Conservation (phyloP, 169 alveolate genomes). For the Cryptosporidium xiaoi region DNA sequence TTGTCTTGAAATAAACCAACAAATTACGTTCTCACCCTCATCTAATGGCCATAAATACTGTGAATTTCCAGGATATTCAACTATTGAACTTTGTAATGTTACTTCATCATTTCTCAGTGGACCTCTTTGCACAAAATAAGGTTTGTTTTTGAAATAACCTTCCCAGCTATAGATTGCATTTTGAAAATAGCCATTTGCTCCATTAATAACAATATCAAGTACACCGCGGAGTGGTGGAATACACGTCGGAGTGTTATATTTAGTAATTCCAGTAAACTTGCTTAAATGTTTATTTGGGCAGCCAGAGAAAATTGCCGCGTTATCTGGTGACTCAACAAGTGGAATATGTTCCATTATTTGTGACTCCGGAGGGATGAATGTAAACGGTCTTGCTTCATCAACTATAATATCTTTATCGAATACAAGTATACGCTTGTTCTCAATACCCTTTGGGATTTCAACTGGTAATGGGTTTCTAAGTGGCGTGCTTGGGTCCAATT, state of each 20-base stretch:
- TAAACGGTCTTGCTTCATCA: conserved; percentile 74
- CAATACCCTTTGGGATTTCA: conserved; percentile 48
- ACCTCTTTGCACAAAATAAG: conserved; percentile 68
- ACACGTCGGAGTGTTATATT: conserved; percentile 65
- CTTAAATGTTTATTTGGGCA: conserved; percentile 62
- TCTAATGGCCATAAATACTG: conserved; percentile 46
- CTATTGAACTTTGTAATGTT: conserved; percentile 54
- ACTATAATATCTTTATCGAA: conserved; percentile 66
- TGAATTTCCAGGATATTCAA: conserved; percentile 64
- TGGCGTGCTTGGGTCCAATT: conserved; percentile 66
- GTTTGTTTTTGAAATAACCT: conserved; percentile 52
- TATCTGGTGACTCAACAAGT: conserved; percentile 61
- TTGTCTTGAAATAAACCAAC: conserved; percentile 62
- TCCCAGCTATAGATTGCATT: conserved; percentile 71
- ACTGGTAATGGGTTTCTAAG: conserved; percentile 73
- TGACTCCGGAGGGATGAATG: conserved; percentile 57
- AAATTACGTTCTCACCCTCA: conserved; percentile 6
- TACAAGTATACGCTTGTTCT: conserved; percentile 53
- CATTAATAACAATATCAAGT: conserved; percentile 36
- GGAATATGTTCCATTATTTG: conserved; percentile 52
- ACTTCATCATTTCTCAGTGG: conserved; percentile 58
- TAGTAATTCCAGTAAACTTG: conserved; percentile 49
- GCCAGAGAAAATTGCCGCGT: conserved; percentile 28
- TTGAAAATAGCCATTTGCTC: conserved; percentile 64
- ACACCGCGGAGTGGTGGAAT: conserved; percentile 68